Base-by-base conservation (phyloP, 306 rosid species). In the Quillaja saponaria region DNA sequence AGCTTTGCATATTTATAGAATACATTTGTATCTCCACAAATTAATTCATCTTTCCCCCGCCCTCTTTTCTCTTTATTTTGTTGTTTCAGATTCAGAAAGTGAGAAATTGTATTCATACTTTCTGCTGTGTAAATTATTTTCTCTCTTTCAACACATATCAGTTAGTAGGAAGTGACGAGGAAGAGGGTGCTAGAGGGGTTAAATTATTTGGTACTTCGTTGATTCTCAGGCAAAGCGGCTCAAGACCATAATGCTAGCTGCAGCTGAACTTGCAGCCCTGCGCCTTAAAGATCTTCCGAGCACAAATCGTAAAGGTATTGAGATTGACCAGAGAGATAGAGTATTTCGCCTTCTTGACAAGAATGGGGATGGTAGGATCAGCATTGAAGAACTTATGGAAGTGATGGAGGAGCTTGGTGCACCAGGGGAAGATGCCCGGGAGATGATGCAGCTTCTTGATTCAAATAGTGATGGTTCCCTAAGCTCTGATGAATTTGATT, bases 361-460 rank as follows among this genome's bases (percentile, higher is more conserved):
- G 77, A 92, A 92, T 25, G 96, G 95, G 58, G 99, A 92, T 55
- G 94, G 96, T 25, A 84, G 84, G 74, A 86, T 92, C 74, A 89
- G 95, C 84, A 81, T 89, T 15, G 94, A 84, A 75, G 96, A 92
- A 64, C 95, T 89, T 48, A 84, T 68, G 54, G 94, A 92, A 75
- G 95, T 89, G 49, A 92, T 92, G 84, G 96, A 92, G 74, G 94
- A 92, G 77, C 96, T 89, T 57, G 99, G 95, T 33, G 91, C 94
- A 20, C 89, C 99, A 0, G 94, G 91, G 46, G 95, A 84, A 76
- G 99, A 89, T 74, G 96, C 96, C 6, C 48, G 80, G 0, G 84
- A 77, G 78, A 82, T 80, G 91, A 82, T 82, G 86, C 72, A 51
- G 47, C 82, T 77, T 34, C 84, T 85, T 49, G 88, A 82, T 78